Base-by-base conservation (phyloP, 179 eudicot species). In the Beta lomatogona region DNA sequence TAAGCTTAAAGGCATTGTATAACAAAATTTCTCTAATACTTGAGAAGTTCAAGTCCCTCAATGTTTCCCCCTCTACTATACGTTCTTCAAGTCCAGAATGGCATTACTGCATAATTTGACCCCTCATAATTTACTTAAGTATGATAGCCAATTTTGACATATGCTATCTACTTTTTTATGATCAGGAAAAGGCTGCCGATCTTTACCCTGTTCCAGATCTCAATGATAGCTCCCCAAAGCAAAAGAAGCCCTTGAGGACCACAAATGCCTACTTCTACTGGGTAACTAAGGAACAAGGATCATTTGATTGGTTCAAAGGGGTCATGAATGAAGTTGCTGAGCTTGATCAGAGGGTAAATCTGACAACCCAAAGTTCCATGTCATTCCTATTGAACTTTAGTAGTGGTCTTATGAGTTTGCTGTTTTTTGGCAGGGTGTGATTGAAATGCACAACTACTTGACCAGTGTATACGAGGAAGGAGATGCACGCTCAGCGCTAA, bases 291-390 rank as follows among this genome's bases (percentile, higher is more conserved):
- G 98, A 96, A 82, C 98, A 96, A 89, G 97, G 98, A 16, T 96
- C 99, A 14, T 96, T 96, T 80, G 99, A 96, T 86, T 96, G 99
- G 99, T 96, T 96, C 88, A 94, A 91, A 88, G 99, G 99, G 31
- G 97, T 94, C 73, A 96, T 96, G 99, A 88, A 94, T 88, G 99
- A 96, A 89, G 92, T 94, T 79, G 94, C 97, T 9, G 98, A 94
- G 58, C 93, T 94, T 36, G 99, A 96, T 91, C 93, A 93, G 80
- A 89, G 90, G 94, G 98, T 94, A 88, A 82, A 64, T 15, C 82
- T 28, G 25, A 75, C 44, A 13, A 5, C 59, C 16, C 19, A 9
- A 73, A 16, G 19, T 55, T 67, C 60, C 11, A 65, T 48, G 45
- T n/a, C 63, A 68, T 41, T 19, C 11, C 36, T 52, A 46, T 19